A percentile compares a stretch with the other conserved stretches of the same genome.
Conservation (phyloP, 2,329 filamentous ascomycete genomes). For the Aspergillus glaucus region DNA sequence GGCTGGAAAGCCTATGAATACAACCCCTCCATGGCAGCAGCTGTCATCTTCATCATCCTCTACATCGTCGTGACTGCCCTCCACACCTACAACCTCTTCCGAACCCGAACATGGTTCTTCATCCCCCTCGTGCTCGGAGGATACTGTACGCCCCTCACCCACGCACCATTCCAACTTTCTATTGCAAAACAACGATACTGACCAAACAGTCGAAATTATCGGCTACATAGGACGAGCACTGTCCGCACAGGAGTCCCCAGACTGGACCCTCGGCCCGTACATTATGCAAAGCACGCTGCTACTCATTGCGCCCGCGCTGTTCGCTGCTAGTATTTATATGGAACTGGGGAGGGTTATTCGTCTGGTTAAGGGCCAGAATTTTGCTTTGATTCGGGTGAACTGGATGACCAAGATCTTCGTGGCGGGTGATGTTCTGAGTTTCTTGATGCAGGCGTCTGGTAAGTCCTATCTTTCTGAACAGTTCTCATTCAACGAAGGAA, state of each 20-base stretch:
- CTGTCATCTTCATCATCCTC: constrained; percentile 17
- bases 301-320: constrained; percentile 19
- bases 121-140: constrained; percentile 28
- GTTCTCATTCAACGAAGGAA: not conserved
- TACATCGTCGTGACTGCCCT: constrained; percentile 13
- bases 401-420: constrained; percentile 26
- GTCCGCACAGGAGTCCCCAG: constrained; percentile 29
- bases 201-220: constrained; percentile 42
- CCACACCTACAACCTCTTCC: constrained; percentile 18
- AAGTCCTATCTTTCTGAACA: not conserved
- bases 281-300: constrained; percentile 21
- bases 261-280: constrained; percentile 20
- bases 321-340: constrained; percentile 25
- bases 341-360: constrained; percentile 17
- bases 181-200: not conserved
- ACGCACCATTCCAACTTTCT: not conserved
- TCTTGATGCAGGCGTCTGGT: constrained; percentile 25
- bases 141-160: constrained; percentile 24
- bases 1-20: constrained; percentile 16
- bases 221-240: constrained; percentile 48
- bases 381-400: constrained; percentile 14
- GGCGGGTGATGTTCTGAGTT: constrained; percentile 23
- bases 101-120: constrained; percentile 21
- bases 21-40: constrained; percentile 19
- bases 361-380: constrained; percentile 15